A percentile compares a stretch with the other conserved stretches of the same genome.
Conservation (phyloP, 2,329 filamentous ascomycete species). For the Ceratocystis destructans region DNA sequence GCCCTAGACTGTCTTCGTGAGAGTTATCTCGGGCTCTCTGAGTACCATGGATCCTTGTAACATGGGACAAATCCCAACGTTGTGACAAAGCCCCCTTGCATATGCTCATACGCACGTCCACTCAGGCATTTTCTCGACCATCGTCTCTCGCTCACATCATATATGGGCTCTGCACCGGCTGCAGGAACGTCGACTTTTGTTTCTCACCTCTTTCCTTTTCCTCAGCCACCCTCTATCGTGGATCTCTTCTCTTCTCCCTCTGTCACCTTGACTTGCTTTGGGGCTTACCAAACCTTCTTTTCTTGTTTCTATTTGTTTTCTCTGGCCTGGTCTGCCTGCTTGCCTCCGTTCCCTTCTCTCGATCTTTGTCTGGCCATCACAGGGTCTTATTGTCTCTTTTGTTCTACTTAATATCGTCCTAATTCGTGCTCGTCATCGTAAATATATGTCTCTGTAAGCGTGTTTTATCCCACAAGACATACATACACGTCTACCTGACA, state of each 20-base stretch:
- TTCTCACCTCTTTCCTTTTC: background rate
- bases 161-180: background rate
- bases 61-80: background rate
- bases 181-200: background rate
- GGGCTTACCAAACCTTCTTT: background rate
- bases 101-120: background rate
- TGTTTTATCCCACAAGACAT: background rate
- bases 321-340: slow-evolving; percentile 6
- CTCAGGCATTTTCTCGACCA: no score
- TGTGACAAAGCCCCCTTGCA: slow-evolving; percentile 4
- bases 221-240: background rate
- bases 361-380: background rate
- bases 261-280: background rate
- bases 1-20: background rate
- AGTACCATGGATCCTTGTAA: background rate
- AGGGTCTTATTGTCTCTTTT: background rate
- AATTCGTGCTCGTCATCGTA: background rate
- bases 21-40: background rate
- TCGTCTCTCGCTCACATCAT: background rate
- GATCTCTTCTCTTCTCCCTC: background rate
- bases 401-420: background rate
- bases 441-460: background rate
- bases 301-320: background rate
- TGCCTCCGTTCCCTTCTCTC: slow-evolving; percentile 5
- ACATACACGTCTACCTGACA: background rate